A percentile compares a stretch with the other conserved stretches of the same genome.
These are phyloP conservation scores for Psilocybe sp. DNA, from an alignment of 768 basidiomycete species.

Conservation along the genomic window DNA sequence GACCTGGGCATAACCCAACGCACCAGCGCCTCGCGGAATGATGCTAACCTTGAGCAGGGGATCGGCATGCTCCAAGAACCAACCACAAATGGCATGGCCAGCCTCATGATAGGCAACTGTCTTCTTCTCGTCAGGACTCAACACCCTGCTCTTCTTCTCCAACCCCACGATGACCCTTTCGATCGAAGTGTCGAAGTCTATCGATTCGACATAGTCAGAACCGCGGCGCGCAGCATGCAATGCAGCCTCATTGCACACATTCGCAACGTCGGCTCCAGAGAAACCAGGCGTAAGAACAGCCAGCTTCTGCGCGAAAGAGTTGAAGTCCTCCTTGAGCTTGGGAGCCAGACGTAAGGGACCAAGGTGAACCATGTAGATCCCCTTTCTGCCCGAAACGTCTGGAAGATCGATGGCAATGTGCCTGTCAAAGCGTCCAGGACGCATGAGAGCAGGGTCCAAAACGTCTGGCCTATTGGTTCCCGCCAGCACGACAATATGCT, in stretches of 20 bases:
- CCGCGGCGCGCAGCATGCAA: slow-evolving; percentile 88
- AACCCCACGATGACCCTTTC: slow-evolving; percentile 97
- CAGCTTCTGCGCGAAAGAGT: slow-evolving; percentile 82
- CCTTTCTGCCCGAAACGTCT: slow-evolving; percentile 89
- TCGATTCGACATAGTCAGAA: slow-evolving; percentile 74
- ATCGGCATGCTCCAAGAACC: slow-evolving; percentile 98
- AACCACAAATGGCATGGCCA: slow-evolving; percentile 96
- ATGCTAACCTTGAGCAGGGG: slow-evolving; percentile 97
- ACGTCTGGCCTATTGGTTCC: slow-evolving; percentile 98
- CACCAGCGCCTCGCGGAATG: slow-evolving; percentile 94
- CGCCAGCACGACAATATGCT: slow-evolving; percentile 94
- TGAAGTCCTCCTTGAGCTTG: slow-evolving; percentile 44
- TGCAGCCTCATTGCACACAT: slow-evolving; percentile 98
- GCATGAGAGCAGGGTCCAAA: slow-evolving; percentile 91
- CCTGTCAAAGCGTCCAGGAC: slow-evolving; percentile 96
- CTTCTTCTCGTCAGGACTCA: slow-evolving; percentile 96
- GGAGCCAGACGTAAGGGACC: slow-evolving; percentile 71
- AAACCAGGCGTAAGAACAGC: slow-evolving; percentile 97
- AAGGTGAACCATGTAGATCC: slow-evolving; percentile 93
- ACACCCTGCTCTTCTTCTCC: slow-evolving; percentile 91
- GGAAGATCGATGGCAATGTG: slow-evolving; percentile 95
- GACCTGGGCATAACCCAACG: slow-evolving; percentile 94
- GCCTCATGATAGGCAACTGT: slow-evolving; percentile 99
- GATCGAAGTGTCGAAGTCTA: slow-evolving; percentile 95
- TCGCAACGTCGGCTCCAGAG: slow-evolving; percentile 98